Evolutionary conservation across 1,139 yeast genomes (phyloP), one percentile per base, ranked within the genome.

Genomic region (Waltiozyma sp.): DNA sequence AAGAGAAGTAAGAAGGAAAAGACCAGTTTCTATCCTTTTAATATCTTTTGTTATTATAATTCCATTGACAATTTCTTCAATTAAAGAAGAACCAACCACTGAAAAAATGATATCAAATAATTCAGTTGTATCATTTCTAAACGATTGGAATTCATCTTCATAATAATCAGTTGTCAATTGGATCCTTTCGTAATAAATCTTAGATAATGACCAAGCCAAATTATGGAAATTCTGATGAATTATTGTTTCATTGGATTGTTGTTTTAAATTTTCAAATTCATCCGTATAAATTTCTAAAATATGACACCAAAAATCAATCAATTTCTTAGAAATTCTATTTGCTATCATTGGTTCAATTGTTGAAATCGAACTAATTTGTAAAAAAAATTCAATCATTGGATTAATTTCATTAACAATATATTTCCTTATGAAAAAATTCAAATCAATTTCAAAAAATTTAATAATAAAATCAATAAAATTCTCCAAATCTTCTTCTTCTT

Each of bases 1-100:
- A 52, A 62, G 28, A 45, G 58, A 13, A 73, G 69, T 47, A 14
- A 87, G 56, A 21, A 87, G 64, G 56, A 69, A 85, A 38, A 87
- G 59, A 19, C 87, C 78, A 1, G 87, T 75, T 58, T 89, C 96
- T 5, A 83, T 63, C 45, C 77, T 77, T 37, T 57, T 59, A n/a
- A 31, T 10, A n/a, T 31, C 34, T 7, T 6, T 18, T n/a, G 34
- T n/a, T 8, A 18, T 4, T 18, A 14, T n/a, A n/a, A n/a, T n/a
- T 18, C 18, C 16, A 7, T 4, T 31, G 10, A 31, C 14, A n/a
- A 31, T 14, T 5, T 18, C 34, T 10, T 31, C 34, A 5, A 31
- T 31, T 18, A 31, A n/a, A 5, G 18, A 8, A 3, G 34, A 18
- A 4, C 34, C 34, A 4, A 31, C 4, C 9, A 31, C 34, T 16